A percentile compares a stretch with the other conserved stretches of the same genome.
Evolutionary conservation across 768 basidiomycete genomes (phyloP).

Genomic region (Clitopilus hobsonii): DNA sequence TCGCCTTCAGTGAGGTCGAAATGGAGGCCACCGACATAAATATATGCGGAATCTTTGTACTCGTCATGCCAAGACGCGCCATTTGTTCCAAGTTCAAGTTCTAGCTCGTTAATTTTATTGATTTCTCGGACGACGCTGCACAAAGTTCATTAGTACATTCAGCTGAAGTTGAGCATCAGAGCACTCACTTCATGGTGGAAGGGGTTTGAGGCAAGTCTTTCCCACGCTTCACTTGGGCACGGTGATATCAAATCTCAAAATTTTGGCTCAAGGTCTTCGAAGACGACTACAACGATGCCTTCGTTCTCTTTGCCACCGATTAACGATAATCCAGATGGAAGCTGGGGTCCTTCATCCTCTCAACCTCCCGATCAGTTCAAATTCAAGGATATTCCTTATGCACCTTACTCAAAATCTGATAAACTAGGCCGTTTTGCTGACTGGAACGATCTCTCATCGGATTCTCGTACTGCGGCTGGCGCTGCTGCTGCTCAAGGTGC

Average conservation of each 20-base stretch:
- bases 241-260: conserved; percentile 14
- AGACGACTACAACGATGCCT: conserved; percentile 40
- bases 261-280: conserved; percentile 17
- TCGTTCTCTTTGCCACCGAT: conserved; percentile 87
- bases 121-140: conserved; percentile 89
- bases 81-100: conserved; percentile 71
- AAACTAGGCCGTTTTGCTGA: conserved; percentile 97
- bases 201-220: conserved; percentile 21
- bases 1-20: conserved; percentile 95
- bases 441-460: conserved; percentile 82
- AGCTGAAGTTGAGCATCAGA: conserved; percentile 2
- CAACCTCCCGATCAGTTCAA: conserved; percentile 90
- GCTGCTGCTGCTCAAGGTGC: conserved; percentile 38
- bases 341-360: conserved; percentile 83
- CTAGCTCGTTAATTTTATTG: conserved; percentile 85
- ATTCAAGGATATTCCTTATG: conserved; percentile 98
- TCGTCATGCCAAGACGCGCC: conserved; percentile 93
- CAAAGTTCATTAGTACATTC: conserved; percentile 9
- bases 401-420: conserved; percentile 98
- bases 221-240: conserved; percentile 26
- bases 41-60: conserved; percentile 95
- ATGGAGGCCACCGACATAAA: conserved; percentile 88
- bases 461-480: conserved; percentile 51
- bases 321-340: conserved; percentile 88
- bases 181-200: conserved; percentile 64